phyloP scores from a whole-genome alignment of 176 grass and related monocot species.

The Cenchrus fungigraminus region DNA sequence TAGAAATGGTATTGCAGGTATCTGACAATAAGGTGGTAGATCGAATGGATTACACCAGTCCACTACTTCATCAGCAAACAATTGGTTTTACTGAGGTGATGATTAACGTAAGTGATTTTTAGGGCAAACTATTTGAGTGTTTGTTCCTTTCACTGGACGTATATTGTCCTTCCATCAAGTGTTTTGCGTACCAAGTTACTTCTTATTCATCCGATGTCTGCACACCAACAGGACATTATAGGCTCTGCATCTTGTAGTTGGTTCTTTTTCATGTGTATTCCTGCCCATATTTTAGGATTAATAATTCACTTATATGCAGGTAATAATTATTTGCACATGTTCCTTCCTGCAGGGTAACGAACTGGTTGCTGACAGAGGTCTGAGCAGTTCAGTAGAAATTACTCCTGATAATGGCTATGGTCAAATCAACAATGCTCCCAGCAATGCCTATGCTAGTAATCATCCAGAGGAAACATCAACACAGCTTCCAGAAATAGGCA shows the following conservation, averaged over 20 bases:
- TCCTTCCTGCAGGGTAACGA: slow-evolving; percentile 55
- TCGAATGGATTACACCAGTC: too few relatives aligned
- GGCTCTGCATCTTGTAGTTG: background rate
- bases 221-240: too few relatives aligned
- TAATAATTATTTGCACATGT: slow-evolving; percentile 20
- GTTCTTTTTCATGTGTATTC: slow-evolving; percentile 12
- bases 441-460: slow-evolving; percentile 46
- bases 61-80: too few relatives aligned
- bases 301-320: background rate
- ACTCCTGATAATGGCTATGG: slow-evolving; percentile 39
- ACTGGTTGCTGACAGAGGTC: slow-evolving; percentile 36
- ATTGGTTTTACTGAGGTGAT: too few relatives aligned
- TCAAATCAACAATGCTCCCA: slow-evolving; percentile 30
- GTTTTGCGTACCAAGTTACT: too few relatives aligned
- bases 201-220: too few relatives aligned
- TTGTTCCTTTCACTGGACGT: too few relatives aligned
- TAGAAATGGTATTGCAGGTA: slow-evolving; percentile 32
- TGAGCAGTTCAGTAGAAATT: slow-evolving; percentile 29
- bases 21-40: slow-evolving; percentile 23
- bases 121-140: too few relatives aligned
- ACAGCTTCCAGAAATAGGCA: slow-evolving; percentile 21
- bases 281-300: background rate
- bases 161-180: too few relatives aligned
- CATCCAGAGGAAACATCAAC: slow-evolving; percentile 36
- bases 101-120: too few relatives aligned